Conservation (phyloP, 176 grass and related monocot species). For the Coix lacrymajobi region DNA sequence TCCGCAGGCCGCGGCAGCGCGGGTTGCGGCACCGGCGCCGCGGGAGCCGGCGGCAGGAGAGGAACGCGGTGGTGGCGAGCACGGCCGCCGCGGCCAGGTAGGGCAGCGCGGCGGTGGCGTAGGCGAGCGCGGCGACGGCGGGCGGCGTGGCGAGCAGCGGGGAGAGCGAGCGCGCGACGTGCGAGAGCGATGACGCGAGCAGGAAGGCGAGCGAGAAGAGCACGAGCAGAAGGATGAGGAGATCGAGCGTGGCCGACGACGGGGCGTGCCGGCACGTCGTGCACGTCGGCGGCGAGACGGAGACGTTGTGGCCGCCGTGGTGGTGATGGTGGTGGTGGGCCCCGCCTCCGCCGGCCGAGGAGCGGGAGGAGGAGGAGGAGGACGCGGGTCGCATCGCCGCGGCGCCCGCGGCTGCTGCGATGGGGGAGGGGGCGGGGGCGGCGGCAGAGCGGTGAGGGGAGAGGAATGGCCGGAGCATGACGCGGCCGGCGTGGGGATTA, state of each 20-base stretch:
- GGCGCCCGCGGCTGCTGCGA: background rate
- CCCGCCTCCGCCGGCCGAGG: slow-evolving; percentile 22
- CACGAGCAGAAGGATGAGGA: slow-evolving; percentile 85
- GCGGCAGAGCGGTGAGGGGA: slow-evolving; percentile 21
- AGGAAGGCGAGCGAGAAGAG: slow-evolving; percentile 80
- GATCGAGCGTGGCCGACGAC: slow-evolving; percentile 83
- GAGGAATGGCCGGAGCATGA: slow-evolving; percentile 55
- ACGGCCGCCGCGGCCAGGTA: slow-evolving; percentile 36
- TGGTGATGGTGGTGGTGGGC: background rate
- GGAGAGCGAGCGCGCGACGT: slow-evolving; percentile 55
- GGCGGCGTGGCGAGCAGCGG: slow-evolving; percentile 46
- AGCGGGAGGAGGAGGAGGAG: slow-evolving; percentile 4
- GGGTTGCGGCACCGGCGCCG: slow-evolving; percentile 74
- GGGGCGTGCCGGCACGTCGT: slow-evolving; percentile 66
- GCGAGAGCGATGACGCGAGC: slow-evolving; percentile 59
- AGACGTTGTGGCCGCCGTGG: background rate
- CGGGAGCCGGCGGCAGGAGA: slow-evolving; percentile 52
- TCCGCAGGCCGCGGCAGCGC: slow-evolving; percentile 62
- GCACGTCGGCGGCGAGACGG: slow-evolving; percentile 32
- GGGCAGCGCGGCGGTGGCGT: slow-evolving; percentile 27
- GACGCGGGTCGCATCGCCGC: slow-evolving; percentile 33
- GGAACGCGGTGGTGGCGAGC: slow-evolving; percentile 35
- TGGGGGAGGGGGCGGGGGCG: background rate
- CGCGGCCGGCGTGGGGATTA: slow-evolving; percentile 31
- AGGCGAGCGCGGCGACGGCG: slow-evolving; percentile 9